A percentile compares a stretch with the other conserved stretches of the same genome.
Evolutionary conservation across 73 alveolate genomes (phyloP).

Genomic region (Blepharisma stoltei): DNA sequence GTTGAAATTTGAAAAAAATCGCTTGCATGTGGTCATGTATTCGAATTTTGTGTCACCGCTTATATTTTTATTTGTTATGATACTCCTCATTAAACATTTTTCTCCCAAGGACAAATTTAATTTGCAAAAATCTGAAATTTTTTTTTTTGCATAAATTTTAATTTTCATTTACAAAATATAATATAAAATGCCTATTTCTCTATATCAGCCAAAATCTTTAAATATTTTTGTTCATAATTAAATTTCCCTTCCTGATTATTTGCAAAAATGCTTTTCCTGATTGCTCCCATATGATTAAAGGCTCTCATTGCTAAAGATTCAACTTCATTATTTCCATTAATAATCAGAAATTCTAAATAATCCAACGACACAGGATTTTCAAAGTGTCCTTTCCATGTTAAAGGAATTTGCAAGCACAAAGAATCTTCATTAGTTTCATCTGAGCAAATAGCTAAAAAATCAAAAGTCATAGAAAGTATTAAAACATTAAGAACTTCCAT

Average conservation of each 20-base stretch:
- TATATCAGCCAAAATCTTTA: not conserved
- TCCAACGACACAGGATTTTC: constrained; percentile 16
- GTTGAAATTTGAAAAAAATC: not conserved
- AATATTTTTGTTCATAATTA: not conserved
- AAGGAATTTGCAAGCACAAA: constrained; percentile 3
- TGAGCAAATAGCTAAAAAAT: not conserved
- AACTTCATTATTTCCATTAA: not conserved
- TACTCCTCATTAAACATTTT: no score
- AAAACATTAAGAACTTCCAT: not conserved
- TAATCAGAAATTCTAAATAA: not conserved
- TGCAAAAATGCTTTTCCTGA: constrained; percentile 4
- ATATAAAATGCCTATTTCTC: no score
- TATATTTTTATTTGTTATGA: not conserved
- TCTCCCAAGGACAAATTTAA: no score
- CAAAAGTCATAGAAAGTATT: not conserved
- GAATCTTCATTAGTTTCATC: constrained; percentile 21
- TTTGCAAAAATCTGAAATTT: no score
- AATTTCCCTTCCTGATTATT: not conserved
- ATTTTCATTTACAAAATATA: no score
- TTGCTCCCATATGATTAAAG: not conserved
- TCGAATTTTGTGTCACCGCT: not conserved
- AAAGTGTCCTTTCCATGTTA: constrained; percentile 1
- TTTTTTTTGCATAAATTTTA: no score
- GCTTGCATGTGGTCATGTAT: not conserved
- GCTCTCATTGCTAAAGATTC: not conserved